Evolutionary conservation across 176 grass and related monocot genomes (phyloP).

Genomic region (Triticum monococcum): DNA sequence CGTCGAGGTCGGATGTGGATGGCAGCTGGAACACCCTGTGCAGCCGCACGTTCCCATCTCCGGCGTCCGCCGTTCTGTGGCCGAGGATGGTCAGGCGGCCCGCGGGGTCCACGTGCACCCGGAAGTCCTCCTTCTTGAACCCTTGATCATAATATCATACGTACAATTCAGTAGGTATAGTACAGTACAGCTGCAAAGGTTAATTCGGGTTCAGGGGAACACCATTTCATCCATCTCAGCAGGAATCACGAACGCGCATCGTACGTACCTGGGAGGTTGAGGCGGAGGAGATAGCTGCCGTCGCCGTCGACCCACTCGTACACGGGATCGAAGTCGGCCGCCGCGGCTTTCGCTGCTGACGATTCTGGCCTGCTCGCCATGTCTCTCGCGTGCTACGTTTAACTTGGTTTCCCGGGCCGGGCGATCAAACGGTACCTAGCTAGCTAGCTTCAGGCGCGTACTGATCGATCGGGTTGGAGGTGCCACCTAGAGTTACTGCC

Average conservation of each 20-base stretch:
- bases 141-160: conserved; percentile 19
- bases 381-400: background rate
- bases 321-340: conserved; percentile 21
- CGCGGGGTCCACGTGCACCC: conserved; percentile 37
- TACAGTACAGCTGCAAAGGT: too few species aligned
- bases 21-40: conserved; percentile 52
- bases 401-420: background rate
- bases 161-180: background rate
- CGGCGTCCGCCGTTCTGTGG: background rate
- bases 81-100: conserved; percentile 48
- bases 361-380: conserved; percentile 34
- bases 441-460: background rate
- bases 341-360: background rate
- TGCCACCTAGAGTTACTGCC: background rate
- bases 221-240: background rate
- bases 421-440: background rate
- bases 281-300: conserved; percentile 35
- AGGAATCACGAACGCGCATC: background rate
- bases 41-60: background rate
- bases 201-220: background rate
- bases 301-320: conserved; percentile 39
- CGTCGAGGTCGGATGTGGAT: conserved; percentile 34
- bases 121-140: conserved; percentile 52
- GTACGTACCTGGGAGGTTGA: conserved; percentile 51
- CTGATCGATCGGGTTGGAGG: background rate